A percentile compares a stretch with the other conserved stretches of the same genome.
phyloP scores from a whole-genome alignment of 306 rosid species.

The Coriaria nepalensis region DNA sequence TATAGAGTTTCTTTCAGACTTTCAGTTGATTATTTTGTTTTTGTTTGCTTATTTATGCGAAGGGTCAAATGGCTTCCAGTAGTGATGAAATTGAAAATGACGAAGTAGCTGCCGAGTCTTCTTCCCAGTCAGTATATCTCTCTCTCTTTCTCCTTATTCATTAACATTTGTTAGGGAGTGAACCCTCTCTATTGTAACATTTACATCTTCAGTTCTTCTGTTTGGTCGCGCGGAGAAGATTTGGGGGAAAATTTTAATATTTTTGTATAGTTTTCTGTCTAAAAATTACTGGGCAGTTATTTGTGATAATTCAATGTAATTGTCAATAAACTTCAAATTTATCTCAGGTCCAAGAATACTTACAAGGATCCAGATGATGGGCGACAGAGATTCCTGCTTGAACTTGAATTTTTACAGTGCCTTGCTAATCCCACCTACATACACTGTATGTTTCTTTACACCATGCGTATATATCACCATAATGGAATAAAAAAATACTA shows the following conservation, averaged over 20 bases:
- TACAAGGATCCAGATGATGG: conserved; percentile 95
- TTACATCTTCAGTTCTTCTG: too few relatives aligned
- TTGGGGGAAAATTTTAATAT: too few relatives aligned
- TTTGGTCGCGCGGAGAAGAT: too few relatives aligned
- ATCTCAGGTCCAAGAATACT: conserved; percentile 42
- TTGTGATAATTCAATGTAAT: neutral
- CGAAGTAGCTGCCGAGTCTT: conserved; percentile 2
- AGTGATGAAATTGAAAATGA: neutral
- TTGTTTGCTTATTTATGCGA: too few relatives aligned
- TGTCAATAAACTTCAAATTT: neutral
- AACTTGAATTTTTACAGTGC: conserved; percentile 87
- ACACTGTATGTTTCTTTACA: conserved; percentile 42
- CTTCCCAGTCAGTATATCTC: conserved; percentile 8
- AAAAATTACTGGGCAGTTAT: neutral
- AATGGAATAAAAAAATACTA: too few relatives aligned
- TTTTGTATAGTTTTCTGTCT: too few relatives aligned
- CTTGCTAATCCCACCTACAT: conserved; percentile 92
- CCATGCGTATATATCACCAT: neutral
- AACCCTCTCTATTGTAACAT: too few relatives aligned
- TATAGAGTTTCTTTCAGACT: too few relatives aligned
- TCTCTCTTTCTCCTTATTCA: neutral
- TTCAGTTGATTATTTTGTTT: too few relatives aligned
- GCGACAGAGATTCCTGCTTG: conserved; percentile 79
- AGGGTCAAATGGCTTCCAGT: conserved; percentile 7
- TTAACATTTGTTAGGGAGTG: neutral